Conservation (phyloP, 1,284 basidiomycete genomes). For the Macrocystidia cucumis region DNA sequence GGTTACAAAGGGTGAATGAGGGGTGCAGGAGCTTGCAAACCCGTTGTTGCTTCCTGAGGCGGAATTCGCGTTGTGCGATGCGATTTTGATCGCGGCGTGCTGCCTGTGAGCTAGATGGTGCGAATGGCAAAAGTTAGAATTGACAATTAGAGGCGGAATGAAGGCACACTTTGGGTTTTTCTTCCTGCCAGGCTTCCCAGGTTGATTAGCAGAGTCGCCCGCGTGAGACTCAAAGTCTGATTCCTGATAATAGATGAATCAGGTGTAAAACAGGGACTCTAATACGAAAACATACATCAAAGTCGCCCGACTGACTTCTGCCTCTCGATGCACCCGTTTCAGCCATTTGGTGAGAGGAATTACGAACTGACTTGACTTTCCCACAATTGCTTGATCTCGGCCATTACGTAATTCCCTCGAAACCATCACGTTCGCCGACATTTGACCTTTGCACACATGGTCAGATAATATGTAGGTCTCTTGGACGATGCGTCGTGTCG, state of each 20-base stretch:
- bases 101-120: slow-evolving; percentile 61
- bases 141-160: slow-evolving; percentile 13
- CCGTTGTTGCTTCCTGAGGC: slow-evolving; percentile 82
- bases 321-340: slow-evolving; percentile 36
- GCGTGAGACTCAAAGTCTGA: slow-evolving; percentile 53
- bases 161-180: slow-evolving; percentile 72
- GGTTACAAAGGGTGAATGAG: slow-evolving; percentile 4
- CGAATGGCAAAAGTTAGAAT: slow-evolving; percentile 23
- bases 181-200: slow-evolving; percentile 72
- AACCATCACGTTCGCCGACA: no score
- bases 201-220: slow-evolving; percentile 32
- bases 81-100: slow-evolving; percentile 85
- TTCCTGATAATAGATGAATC: slow-evolving; percentile 29
- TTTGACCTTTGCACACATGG: no score
- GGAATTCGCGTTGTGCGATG: slow-evolving; percentile 89
- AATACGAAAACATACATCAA: slow-evolving; percentile 32
- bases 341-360: slow-evolving; percentile 34
- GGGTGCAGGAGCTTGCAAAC: slow-evolving; percentile 25
- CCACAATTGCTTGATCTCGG: no score
- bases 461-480: no score
- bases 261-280: slow-evolving; percentile 8
- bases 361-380: slow-evolving; percentile 32
- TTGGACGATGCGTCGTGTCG: no score
- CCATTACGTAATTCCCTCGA: no score
- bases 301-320: slow-evolving; percentile 49